Percentiles rank a stretch among this genome's conserved stretches.
phyloP scores from a whole-genome alignment of 225 moss, liverwort and hornwort species.

The Pleurozium schreberi region DNA sequence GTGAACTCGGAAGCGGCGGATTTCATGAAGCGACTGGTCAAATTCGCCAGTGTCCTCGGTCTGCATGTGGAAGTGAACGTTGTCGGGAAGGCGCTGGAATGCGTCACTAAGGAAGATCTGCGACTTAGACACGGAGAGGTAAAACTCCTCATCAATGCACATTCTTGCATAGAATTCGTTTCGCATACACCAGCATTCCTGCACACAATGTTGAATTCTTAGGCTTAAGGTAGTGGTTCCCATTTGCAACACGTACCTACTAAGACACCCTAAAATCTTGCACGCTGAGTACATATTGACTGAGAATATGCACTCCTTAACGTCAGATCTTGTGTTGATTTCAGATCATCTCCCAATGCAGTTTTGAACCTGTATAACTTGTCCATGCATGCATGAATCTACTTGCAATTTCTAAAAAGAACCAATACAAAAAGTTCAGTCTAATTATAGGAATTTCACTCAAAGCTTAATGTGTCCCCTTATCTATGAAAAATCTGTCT shows the following conservation, averaged over 20 bases:
- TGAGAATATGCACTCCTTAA: neutral
- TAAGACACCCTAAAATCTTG: neutral
- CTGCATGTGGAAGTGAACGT: constrained; percentile 44
- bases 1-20: constrained; percentile 16
- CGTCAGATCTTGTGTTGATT: neutral
- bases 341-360: neutral
- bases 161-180: neutral
- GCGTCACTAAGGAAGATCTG: constrained; percentile 45
- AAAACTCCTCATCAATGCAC: neutral
- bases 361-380: neutral
- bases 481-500: neutral
- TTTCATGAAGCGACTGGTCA: constrained; percentile 44
- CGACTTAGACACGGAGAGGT: constrained; percentile 44
- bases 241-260: neutral
- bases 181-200: neutral
- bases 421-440: neutral
- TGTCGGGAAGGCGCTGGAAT: constrained; percentile 39
- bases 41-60: constrained; percentile 62
- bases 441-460: neutral
- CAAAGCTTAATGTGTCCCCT: neutral
- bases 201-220: neutral
- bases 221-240: neutral
- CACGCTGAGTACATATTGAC: neutral
- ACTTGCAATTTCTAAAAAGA: neutral
- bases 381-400: neutral